A percentile compares a stretch with the other conserved stretches of the same genome.
Conservation (phyloP, 2,329 filamentous ascomycete genomes). For the Alternaria conjuncta region DNA sequence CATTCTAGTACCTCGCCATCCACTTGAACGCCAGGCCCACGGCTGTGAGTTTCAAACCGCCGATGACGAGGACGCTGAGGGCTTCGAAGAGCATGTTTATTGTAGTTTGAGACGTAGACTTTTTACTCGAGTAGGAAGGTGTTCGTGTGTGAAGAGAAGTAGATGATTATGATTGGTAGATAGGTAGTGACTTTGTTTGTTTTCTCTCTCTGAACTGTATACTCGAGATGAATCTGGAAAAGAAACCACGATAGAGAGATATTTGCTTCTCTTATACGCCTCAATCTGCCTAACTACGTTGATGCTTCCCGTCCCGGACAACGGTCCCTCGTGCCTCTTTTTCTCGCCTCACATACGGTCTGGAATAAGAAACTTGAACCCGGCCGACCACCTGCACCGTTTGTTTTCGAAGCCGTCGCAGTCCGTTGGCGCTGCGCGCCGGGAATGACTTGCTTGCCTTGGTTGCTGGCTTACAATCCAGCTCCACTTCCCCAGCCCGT, state of each 20-base stretch:
- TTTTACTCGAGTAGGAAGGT: neutral
- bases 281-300: neutral
- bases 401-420: neutral
- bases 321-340: neutral
- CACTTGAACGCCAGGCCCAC: conserved; percentile 36
- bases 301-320: neutral
- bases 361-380: neutral
- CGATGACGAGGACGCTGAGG: conserved; percentile 31
- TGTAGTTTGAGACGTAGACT: too few species aligned
- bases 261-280: conserved; percentile 1
- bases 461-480: neutral
- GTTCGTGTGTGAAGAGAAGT: neutral
- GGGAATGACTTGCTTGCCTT: neutral
- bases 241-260: neutral
- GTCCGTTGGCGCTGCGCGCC: neutral
- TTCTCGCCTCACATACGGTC: neutral
- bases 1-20: conserved; percentile 28
- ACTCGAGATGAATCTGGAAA: neutral
- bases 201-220: neutral
- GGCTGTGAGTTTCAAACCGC: conserved; percentile 40
- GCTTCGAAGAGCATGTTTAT: conserved; percentile 24
- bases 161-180: neutral
- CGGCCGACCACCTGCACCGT: neutral
- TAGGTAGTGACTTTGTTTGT: neutral
- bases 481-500: neutral